These are phyloP conservation scores for Erodium trifolium DNA, from an alignment of 441 rosid species.

Conservation along the genomic window DNA sequence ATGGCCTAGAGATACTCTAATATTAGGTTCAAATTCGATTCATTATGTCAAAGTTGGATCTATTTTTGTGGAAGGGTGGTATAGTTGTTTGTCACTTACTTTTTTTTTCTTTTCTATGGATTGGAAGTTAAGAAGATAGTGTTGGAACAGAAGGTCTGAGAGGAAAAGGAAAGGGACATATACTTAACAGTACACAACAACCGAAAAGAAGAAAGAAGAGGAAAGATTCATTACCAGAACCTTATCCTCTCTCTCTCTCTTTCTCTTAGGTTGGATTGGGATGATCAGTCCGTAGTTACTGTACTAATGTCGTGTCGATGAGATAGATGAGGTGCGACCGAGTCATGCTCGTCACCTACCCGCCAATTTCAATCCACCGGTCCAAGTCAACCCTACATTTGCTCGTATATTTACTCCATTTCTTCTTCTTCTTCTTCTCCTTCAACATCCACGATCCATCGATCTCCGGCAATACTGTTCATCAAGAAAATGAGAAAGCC, in stretches of 20 bases:
- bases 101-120: too few species aligned
- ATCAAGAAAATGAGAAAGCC: slow-evolving; percentile 31
- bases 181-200: not conserved
- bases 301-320: not conserved
- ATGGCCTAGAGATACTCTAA: too few species aligned
- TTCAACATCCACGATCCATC: too few species aligned
- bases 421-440: not conserved
- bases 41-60: too few species aligned
- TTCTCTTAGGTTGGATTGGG: not conserved
- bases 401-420: slow-evolving; percentile 21
- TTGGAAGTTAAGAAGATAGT: not conserved
- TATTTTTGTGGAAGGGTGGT: too few species aligned
- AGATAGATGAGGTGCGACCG: too few species aligned
- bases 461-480: not conserved
- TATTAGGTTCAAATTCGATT: too few species aligned
- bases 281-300: not conserved
- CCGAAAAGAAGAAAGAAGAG: too few species aligned
- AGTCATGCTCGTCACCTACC: slow-evolving; percentile 24
- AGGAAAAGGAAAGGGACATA: not conserved
- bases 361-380: slow-evolving; percentile 30
- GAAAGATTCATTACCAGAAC: too few species aligned
- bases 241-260: not conserved
- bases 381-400: slow-evolving; percentile 30
- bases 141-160: not conserved
- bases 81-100: too few species aligned